Evolutionary conservation across 208 protist genomes (phyloP), one percentile per base, ranked within the genome.

Genomic region (Leishmania martiniquensis): DNA sequence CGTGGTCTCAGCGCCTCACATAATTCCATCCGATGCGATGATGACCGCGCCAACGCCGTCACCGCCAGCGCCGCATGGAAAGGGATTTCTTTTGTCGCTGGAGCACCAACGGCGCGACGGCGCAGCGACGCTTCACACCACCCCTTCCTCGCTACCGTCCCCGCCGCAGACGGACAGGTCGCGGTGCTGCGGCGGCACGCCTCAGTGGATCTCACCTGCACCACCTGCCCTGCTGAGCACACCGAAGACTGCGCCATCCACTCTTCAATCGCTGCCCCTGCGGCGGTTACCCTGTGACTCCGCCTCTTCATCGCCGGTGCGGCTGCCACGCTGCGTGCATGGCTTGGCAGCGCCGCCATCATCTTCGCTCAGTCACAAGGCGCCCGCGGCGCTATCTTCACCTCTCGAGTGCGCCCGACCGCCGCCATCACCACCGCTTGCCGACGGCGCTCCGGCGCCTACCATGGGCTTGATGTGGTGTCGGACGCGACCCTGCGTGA

Each of bases 31-130:
- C 22, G 20, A 5, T 47, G 32, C 22, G 15, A 20, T 32, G n/a
- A 54, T 55, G 9, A 67, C 45, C 9, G 44, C 65, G 37, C 1
- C 37, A 32, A 51, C 29, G 25, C n/a, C 37, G 0, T 12, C 69
- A 17, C 10, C 57, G 0, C 59, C 79, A 20, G 42, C 68, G 32
- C 74, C 45, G 37, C 34, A 67, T 9, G 68, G 74, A 5, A 55
- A 42, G 66, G 3, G 62, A 0, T 79, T 77, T 51, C 70, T 84
- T 54, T 80, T 75, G 13, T 74, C 75, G 37, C 62, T 79, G 37
- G 69, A 67, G 47, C 69, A 79, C 20, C 74, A 83, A 29, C 72
- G 59, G 32, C 52, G 47, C 12, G 73, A 81, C 49, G 17, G 51
- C 67, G 34, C n/a, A 44, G 22, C 39, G 29, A 44, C 76, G 29